Evolutionary conservation across 345 rosid species (phyloP), one percentile per base, ranked within the genome.

Genomic region (Limnanthes douglasii): DNA sequence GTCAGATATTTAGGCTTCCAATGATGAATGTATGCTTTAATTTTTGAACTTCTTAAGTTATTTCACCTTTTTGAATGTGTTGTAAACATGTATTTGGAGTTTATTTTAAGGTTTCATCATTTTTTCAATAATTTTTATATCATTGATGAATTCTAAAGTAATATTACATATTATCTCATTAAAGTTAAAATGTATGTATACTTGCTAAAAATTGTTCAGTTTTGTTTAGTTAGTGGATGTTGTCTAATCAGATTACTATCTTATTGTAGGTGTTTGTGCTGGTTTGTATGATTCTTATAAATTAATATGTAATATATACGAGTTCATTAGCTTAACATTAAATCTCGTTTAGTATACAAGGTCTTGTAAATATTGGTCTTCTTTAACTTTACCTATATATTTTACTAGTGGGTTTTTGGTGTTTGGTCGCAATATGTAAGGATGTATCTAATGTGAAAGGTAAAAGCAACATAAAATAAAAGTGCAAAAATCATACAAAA

Each of bases 401-500:
- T 11, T 34, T n/a, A n/a, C 11, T 41, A 14, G 31, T 15, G 40
- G 23, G 2, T 26, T 18, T 34, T 8, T 11, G 32, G 9, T 33
- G 39, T 12, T 19, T 34, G 31, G 2, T 53, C 61, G 36, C 47
- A 50, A 39, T 52, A 37, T 19, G 19, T 11, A 66, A 60, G 37
- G 67, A 60, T 34, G 37, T 28, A 8, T 31, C 41, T 17, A 50
- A 42, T 18, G 44, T 5, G 22, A 61, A 43, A 43, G 20, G n/a
- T n/a, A n/a, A 38, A 15, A 51, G 50, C 48, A 31, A 49, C 15
- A 42, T 3, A 12, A 66, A 50, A 37, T 39, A 33, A 18, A 64
- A 36, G 23, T 41, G 15, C 12, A 50, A 59, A 41, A 54, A 71
- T 31, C 70, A 62, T 17, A 60, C 43, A 54, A 84, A 60, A 53